These are phyloP conservation scores for Pythium rishiriense DNA, from an alignment of 352 stramenopile genomes.

Conservation along the genomic window DNA sequence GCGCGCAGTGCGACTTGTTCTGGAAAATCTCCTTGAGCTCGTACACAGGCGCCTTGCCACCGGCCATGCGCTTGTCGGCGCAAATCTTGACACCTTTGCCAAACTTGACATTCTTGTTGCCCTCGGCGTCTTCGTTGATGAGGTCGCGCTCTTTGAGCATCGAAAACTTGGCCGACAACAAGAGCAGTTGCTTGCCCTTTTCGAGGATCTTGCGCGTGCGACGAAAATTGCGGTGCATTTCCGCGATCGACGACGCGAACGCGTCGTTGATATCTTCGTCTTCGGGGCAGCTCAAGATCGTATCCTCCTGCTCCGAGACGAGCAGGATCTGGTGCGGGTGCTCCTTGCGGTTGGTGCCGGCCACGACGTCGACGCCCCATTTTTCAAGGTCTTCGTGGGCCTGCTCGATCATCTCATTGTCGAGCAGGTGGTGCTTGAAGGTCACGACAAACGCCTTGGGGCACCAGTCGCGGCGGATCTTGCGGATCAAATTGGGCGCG, in stretches of 20 bases:
- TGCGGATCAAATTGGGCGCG: slow-evolving; percentile 76
- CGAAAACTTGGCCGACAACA: slow-evolving; percentile 85
- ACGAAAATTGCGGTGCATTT: slow-evolving; percentile 77
- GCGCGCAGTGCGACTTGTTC: slow-evolving; percentile 79
- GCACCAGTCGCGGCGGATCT: slow-evolving; percentile 81
- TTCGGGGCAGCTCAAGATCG: slow-evolving; percentile 71
- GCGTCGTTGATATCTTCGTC: slow-evolving; percentile 82
- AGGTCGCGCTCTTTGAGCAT: slow-evolving; percentile 87
- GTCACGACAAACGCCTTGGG: slow-evolving; percentile 80
- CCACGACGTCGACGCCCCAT: slow-evolving; percentile 80
- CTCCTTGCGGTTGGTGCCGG: slow-evolving; percentile 49
- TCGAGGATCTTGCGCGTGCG: slow-evolving; percentile 72
- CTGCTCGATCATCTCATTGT: slow-evolving; percentile 67
- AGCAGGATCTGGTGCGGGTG: slow-evolving; percentile 69
- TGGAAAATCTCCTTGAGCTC: slow-evolving; percentile 87
- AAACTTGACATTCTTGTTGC: slow-evolving; percentile 88
- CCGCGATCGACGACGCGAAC: slow-evolving; percentile 69
- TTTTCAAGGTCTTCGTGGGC: slow-evolving; percentile 75
- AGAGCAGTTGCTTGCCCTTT: slow-evolving; percentile 74
- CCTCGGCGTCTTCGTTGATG: slow-evolving; percentile 83
- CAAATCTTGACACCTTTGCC: slow-evolving; percentile 76
- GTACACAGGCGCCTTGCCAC: slow-evolving; percentile 60
- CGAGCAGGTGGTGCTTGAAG: slow-evolving; percentile 74
- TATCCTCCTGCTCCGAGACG: slow-evolving; percentile 80
- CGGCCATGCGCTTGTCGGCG: slow-evolving; percentile 49